Conservation (phyloP, 2,329 filamentous ascomycete genomes). For the Lachnellula arida region DNA sequence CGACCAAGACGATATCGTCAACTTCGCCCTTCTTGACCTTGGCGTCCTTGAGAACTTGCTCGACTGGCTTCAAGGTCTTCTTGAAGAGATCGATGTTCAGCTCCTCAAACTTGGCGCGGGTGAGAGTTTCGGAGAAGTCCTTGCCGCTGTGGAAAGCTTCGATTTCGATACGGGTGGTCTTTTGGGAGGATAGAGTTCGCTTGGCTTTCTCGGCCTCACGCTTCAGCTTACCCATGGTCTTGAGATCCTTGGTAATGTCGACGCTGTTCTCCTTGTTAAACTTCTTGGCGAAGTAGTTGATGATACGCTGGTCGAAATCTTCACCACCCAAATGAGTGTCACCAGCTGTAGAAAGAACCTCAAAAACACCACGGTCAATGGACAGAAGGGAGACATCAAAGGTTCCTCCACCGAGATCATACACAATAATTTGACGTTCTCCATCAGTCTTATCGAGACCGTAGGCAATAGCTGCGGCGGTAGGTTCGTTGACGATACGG, state of each 20-base stretch:
- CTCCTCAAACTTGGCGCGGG: constrained; percentile 98
- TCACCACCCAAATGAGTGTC: constrained; percentile 97
- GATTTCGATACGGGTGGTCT: constrained; percentile 91
- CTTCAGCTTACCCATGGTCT: constrained; percentile 99
- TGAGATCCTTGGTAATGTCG: constrained; percentile 88
- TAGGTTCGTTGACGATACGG: constrained; percentile 95
- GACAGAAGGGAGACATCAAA: constrained; percentile 92
- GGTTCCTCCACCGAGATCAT: constrained; percentile 91
- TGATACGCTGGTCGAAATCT: constrained; percentile 97
- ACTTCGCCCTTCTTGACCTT: constrained; percentile 95
- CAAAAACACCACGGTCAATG: constrained; percentile 88
- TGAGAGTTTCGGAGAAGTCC: constrained; percentile 97
- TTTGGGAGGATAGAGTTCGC: constrained; percentile 92
- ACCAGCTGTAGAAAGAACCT: constrained; percentile 91
- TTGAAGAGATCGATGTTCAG: constrained; percentile 99
- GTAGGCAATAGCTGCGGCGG: constrained; percentile 91
- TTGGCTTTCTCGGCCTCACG: constrained; percentile 99
- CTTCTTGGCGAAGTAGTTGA: constrained; percentile 91
- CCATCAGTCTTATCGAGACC: constrained; percentile 81
- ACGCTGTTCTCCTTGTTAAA: constrained; percentile 99
- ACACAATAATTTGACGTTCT: constrained; percentile 86
- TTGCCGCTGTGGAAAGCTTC: constrained; percentile 95
- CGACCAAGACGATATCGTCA: constrained; percentile 94
- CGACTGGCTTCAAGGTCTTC: constrained; percentile 97
- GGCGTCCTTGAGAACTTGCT: constrained; percentile 97